phyloP scores from a whole-genome alignment of 768 basidiomycete genomes.

The Paxillus rubicundulus region DNA sequence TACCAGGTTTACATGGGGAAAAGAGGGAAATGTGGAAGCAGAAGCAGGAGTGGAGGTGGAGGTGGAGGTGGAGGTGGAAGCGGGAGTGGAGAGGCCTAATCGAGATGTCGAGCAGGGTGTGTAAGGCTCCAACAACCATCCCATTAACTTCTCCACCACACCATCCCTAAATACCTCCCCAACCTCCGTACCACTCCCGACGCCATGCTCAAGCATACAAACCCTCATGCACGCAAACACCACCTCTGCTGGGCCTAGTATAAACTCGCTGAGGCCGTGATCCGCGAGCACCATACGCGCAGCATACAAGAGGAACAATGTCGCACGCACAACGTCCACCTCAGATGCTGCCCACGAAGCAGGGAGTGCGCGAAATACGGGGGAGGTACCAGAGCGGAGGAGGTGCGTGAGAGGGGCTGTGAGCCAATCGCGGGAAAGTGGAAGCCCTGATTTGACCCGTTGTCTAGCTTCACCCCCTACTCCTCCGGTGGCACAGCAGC shows the following conservation, averaged over 20 bases:
- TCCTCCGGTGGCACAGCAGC: background rate
- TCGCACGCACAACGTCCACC: conserved; percentile 67
- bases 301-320: conserved; percentile 58
- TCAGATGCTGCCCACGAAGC: conserved; percentile 76
- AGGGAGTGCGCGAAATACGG: conserved; percentile 68
- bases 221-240: conserved; percentile 87
- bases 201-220: conserved; percentile 91
- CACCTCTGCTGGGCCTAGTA: conserved; percentile 28
- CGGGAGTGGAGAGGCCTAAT: conserved; percentile 36
- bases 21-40: too few relatives aligned
- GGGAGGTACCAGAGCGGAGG: conserved; percentile 70
- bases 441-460: conserved; percentile 39
- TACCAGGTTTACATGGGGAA: background rate
- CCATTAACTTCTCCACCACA: conserved; percentile 58
- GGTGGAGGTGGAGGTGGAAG: conserved; percentile 65
- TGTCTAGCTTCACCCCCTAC: conserved; percentile 20
- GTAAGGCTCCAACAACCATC: conserved; percentile 55
- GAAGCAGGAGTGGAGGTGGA: conserved; percentile 49
- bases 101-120: conserved; percentile 26
- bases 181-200: conserved; percentile 28
- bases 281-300: conserved; percentile 44
- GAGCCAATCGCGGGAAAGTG: conserved; percentile 61
- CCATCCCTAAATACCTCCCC: conserved; percentile 82
- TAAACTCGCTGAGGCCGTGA: conserved; percentile 41
- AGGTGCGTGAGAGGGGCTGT: conserved; percentile 73